A percentile compares a stretch with the other conserved stretches of the same genome.
Evolutionary conservation across 2,329 filamentous ascomycete species (phyloP).

Genomic region (Cladophialophora chaetospira): DNA sequence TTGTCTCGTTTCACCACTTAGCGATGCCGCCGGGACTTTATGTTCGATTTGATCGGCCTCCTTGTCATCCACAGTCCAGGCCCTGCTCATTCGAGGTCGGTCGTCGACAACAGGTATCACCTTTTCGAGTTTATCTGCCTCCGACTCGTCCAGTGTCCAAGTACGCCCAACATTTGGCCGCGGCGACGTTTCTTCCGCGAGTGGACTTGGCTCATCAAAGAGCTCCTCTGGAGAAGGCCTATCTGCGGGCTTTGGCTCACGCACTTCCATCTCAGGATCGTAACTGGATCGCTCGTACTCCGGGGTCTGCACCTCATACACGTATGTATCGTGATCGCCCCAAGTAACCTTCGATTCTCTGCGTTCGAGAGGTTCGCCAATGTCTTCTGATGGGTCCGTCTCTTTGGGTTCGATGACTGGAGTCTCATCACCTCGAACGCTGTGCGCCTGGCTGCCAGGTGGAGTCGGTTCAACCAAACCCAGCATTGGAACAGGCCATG

Average conservation of each 20-base stretch:
- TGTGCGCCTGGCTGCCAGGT: constrained; percentile 37
- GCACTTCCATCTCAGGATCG: constrained; percentile 9
- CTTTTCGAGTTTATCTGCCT: constrained; percentile 24
- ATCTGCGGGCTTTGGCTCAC: constrained; percentile 42
- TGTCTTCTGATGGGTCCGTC: constrained; percentile 40
- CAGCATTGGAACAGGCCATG: constrained; percentile 55
- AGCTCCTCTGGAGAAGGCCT: constrained; percentile 59
- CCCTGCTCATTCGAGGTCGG: constrained; percentile 20
- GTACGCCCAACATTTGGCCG: constrained; percentile 22
- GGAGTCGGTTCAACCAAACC: constrained; percentile 62
- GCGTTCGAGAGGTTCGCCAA: constrained; percentile 46
- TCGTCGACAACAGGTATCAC: constrained; percentile 23
- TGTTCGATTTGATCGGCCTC: constrained; percentile 24
- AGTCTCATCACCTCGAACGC: constrained; percentile 37
- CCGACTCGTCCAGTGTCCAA: constrained; percentile 27
- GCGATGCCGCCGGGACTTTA: neutral
- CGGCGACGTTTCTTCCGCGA: neutral
- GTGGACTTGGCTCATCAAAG: constrained; percentile 33
- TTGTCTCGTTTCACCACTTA: neutral
- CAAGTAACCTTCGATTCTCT: constrained; percentile 63
- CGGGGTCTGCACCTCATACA: constrained; percentile 64
- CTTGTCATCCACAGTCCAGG: constrained; percentile 25
- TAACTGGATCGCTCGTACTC: constrained; percentile 45
- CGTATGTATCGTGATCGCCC: constrained; percentile 66
- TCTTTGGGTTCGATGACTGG: constrained; percentile 36